Evolutionary conservation across 2,329 filamentous ascomycete genomes (phyloP), one percentile per base, ranked within the genome.

Genomic region (Trichothecium sympodiale): DNA sequence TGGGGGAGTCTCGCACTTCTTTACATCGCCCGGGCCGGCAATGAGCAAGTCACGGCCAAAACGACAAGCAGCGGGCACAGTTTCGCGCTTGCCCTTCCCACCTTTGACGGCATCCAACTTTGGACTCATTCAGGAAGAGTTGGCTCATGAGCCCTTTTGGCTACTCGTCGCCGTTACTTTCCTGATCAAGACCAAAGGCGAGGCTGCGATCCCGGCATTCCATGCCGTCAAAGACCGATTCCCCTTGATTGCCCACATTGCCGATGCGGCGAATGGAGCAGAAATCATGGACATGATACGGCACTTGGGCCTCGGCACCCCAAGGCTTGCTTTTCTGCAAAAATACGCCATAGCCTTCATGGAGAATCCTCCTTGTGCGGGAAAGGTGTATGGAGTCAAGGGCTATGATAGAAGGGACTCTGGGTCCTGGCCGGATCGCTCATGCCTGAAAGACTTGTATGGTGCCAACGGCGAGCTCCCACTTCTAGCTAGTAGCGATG

Each of bases 101-200:
- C 71, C 77, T 0, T 71, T 87, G 25, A 66, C 69, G 7, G 64
- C 72, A 0, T 51, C 65, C 0, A 55, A 50, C 5, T 94, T 94
- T 51, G 87, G 87, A 1, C 69, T 95, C 2, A 76, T 94, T 27
- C 88, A 95, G 53, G 88, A 94, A 53, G 71, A 79, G 43, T 71
- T 94, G 13, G 76, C 77, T 2, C 57, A 72, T 34, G 71, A 86
- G 38, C 82, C 87, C 0, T 94, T 93, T 55, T 79, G 77, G 43
- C 71, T 95, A 2, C 70, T 94, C 2, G 67, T 94, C 20, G 86
- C 83, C 10, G 79, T 87, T 5, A 86, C 84, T 1, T 88, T 94
- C 47, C 74, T 94, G 20, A 89, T 89, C 54, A 78, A 82, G 40
- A 94, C 87, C 0, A 68, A 74, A 3, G 88, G 84, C 9, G 71